These are phyloP conservation scores for Penicillium longicatenatum DNA, from an alignment of 495 filamentous ascomycete species.

Conservation along the genomic window DNA sequence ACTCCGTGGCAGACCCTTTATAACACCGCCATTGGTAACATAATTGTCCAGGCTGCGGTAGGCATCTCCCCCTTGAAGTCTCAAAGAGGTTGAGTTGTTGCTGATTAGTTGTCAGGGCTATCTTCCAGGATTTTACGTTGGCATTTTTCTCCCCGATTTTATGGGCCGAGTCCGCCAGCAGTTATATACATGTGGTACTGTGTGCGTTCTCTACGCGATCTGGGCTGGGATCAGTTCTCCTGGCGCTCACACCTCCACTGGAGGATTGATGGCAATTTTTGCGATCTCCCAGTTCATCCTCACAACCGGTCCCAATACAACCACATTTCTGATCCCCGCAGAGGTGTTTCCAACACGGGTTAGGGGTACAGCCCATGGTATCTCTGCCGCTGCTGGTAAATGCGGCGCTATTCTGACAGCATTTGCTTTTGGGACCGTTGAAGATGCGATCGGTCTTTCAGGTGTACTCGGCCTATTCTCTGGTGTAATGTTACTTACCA, in stretches of 20 bases:
- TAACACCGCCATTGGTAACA: constrained; percentile 36
- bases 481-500: constrained; percentile 28
- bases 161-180: constrained; percentile 36
- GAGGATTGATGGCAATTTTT: constrained; percentile 31
- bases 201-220: constrained; percentile 34
- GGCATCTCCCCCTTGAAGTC: not conserved
- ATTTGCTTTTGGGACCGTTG: constrained; percentile 30
- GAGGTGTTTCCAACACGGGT: constrained; percentile 34
- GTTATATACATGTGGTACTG: constrained; percentile 27
- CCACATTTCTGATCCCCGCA: constrained; percentile 33
- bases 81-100: not conserved
- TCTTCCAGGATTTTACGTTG: constrained; percentile 38
- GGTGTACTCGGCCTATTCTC: constrained; percentile 33
- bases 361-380: constrained; percentile 28
- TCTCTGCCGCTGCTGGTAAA: constrained; percentile 30
- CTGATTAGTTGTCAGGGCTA: constrained; percentile 21
- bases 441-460: constrained; percentile 23
- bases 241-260: constrained; percentile 29
- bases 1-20: constrained; percentile 34
- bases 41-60: constrained; percentile 36
- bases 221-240: constrained; percentile 33
- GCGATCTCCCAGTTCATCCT: constrained; percentile 32
- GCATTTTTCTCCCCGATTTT: constrained; percentile 35
- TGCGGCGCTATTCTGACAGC: constrained; percentile 30
- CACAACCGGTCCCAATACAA: constrained; percentile 32